phyloP scores from a whole-genome alignment of 345 rosid species.

The Linum usitatissimum region DNA sequence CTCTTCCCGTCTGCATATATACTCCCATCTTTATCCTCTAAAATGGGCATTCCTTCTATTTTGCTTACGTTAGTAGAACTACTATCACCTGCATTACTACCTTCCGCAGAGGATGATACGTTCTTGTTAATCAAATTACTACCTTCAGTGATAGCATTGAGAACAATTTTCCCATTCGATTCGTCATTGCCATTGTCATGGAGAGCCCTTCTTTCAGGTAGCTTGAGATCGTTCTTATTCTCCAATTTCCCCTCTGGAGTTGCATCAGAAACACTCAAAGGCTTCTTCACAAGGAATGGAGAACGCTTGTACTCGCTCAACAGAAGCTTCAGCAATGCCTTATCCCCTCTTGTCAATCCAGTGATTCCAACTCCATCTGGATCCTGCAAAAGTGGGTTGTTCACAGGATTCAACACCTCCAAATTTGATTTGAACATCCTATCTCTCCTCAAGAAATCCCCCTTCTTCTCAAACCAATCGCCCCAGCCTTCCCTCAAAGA shows the following conservation, averaged over 20 bases:
- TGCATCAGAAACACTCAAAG: slow-evolving; percentile 31
- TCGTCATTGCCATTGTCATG: not conserved
- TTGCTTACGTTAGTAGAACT: slow-evolving; percentile 8
- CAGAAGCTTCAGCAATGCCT: slow-evolving; percentile 53
- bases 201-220: not conserved
- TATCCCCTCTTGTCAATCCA: slow-evolving; percentile 73
- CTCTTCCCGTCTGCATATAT: slow-evolving; percentile 75
- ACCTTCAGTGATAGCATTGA: not conserved
- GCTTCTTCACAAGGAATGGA: slow-evolving; percentile 62
- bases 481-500: slow-evolving; percentile 90
- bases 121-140: slow-evolving; percentile 25
- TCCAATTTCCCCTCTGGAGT: slow-evolving; percentile 4
- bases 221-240: slow-evolving; percentile 10
- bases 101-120: not conserved
- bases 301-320: slow-evolving; percentile 48
- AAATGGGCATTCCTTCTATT: slow-evolving; percentile 12
- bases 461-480: slow-evolving; percentile 89
- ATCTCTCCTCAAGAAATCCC: slow-evolving; percentile 78
- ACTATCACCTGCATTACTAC: slow-evolving; percentile 1
- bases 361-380: slow-evolving; percentile 73
- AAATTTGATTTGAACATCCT: slow-evolving; percentile 70
- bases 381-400: slow-evolving; percentile 82
- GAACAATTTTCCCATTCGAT: not conserved
- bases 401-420: slow-evolving; percentile 68
- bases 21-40: slow-evolving; percentile 18